Evolutionary conservation across 352 stramenopile species (phyloP), one percentile per base, ranked within the genome.

Genomic region (Phytophthora tubulina): DNA sequence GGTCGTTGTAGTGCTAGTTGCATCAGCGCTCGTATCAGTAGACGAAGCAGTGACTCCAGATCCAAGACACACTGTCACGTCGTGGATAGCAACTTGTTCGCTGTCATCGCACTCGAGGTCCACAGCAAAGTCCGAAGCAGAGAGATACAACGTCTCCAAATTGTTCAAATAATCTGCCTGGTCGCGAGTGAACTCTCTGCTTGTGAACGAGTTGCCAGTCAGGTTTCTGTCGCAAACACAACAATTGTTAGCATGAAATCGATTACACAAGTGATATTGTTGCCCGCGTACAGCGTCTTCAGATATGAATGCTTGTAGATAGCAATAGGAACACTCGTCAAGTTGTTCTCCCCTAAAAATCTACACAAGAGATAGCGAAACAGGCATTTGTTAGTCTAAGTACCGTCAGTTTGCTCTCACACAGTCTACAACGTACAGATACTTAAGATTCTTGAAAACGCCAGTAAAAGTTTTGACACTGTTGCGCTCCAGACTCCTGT

Each of bases 241-340:
- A 21, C 17, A n/a, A 10, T 32, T 17, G 38, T 48, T 33, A 38
- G 14, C 11, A 41, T 17, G 31, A 58, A 46, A 15, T 44, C n/a
- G 13, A 51, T n/a, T 5, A 53, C 21, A 36, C 9, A 6, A 39
- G 14, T 4, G 44, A 17, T 46, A n/a, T 11, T 36, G 30, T 31
- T 15, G 10, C 3, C 6, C 9, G 59, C 68, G 50, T 82, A 83
- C 27, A 90, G 61, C 13, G 68, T 67, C 46, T 76, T 67, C 35
- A 92, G 70, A 6, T 76, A 73, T 6, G 72, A 53, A 73, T 88
- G 77, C 0, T 67, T 63, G 71, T 88, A 90, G n/a, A 90, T 70
- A 7, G 73, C 58, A 27, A 55, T 38, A 9, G 82, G 84, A 31
- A 92, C 77, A 21, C 65, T 75, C 1, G 78, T 82, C 42, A 90